Percentiles rank a stretch among this genome's conserved stretches.
Evolutionary conservation across 345 rosid genomes (phyloP).

Genomic region (Citrus glauca): DNA sequence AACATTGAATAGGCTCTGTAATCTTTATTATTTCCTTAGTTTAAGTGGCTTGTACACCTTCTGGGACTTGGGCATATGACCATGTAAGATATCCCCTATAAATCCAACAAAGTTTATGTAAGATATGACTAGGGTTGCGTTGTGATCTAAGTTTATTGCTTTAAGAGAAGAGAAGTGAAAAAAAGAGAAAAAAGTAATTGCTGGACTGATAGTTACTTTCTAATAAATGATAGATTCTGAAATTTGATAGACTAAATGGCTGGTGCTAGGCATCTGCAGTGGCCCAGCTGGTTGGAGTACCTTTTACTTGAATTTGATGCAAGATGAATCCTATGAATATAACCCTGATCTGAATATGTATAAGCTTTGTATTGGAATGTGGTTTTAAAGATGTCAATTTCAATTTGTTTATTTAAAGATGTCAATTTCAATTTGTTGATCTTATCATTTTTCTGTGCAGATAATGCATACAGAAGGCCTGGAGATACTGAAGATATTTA

Average conservation of each 20-base stretch:
- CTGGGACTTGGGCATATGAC: neutral
- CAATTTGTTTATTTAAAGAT: too few relatives aligned
- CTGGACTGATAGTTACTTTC: neutral
- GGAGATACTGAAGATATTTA: constrained; percentile 77
- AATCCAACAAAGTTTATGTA: neutral
- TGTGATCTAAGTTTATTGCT: neutral
- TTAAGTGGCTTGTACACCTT: neutral
- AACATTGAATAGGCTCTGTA: neutral
- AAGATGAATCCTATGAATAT: neutral
- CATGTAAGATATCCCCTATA: neutral
- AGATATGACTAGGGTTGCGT: neutral
- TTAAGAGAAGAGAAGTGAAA: neutral
- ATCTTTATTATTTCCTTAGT: neutral
- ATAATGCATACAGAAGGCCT: constrained; percentile 69
- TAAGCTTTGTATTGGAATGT: neutral
- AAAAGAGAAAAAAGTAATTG: too few relatives aligned
- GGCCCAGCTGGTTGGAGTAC: neutral
- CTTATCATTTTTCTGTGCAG: constrained; percentile 35
- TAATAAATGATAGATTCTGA: neutral
- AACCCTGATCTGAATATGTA: neutral
- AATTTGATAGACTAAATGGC: neutral
- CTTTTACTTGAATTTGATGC: neutral
- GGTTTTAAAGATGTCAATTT: neutral
- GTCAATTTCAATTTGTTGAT: neutral
- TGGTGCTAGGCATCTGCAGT: neutral